Evolutionary conservation across 345 rosid genomes (phyloP), one percentile per base, ranked within the genome.

Genomic region (Carallia brachiata): DNA sequence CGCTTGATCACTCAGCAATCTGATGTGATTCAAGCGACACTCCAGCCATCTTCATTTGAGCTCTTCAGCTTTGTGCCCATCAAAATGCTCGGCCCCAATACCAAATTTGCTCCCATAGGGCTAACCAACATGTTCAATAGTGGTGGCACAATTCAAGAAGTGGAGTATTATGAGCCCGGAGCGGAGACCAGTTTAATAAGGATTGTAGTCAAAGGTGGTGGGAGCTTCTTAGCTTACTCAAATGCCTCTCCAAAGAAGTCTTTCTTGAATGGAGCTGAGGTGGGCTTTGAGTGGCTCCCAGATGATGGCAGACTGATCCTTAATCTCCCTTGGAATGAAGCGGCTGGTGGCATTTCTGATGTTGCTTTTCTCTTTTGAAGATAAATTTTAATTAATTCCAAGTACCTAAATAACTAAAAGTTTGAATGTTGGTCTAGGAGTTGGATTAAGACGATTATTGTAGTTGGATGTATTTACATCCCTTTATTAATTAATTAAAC

Each of bases 11-110:
- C 81, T 37, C 69, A 66, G 1, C 62, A 73, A 56, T 84, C 90
- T 4, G 79, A 82, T 8, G 72, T 89, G 17, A 67, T 89, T 23
- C 34, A 78, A 72, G 75, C 87, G 40, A 78, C 81, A 6, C 61
- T 93, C 67, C 82, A 86, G 61, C 87, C 98, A 52, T 91, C 88
- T 18, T 36, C 91, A 9, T 93, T 83, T 59, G 97, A 93, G 81
- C 74, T 93, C 18, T 88, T 87, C 79, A 88, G 81, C 84, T 84
- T 91, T 75, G 89, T 85, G 60, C 98, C 96, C 0, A 59, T 87
- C 76, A 80, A 72, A 80, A 80, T 71, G 15, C 58, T 91, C 0
- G 83, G 88, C 28, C 52, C 67, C 1, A 10, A 23, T 2, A 62
- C 70, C 57, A 78, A 82, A 63, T 91, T 93, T 61, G 89, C 92